These are phyloP conservation scores for Pseudogymnoascus sp. DNA, from an alignment of 2,329 filamentous ascomycete genomes.

Conservation along the genomic window DNA sequence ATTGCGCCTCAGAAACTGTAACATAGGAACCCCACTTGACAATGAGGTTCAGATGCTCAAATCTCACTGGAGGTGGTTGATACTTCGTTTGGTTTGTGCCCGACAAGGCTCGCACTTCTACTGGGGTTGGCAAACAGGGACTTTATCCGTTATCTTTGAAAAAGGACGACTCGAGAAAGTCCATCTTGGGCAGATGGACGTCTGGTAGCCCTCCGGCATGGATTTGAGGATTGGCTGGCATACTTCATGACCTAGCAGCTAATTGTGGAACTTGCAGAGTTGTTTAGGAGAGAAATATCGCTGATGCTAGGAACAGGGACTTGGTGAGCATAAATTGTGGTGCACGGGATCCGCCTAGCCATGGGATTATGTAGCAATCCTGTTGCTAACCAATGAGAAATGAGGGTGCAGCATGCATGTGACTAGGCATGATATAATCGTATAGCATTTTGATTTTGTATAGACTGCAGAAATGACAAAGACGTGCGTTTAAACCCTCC, in stretches of 20 bases:
- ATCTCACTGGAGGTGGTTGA: constrained; percentile 21
- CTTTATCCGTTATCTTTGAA: not conserved
- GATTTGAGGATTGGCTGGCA: not conserved
- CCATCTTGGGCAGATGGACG: not conserved
- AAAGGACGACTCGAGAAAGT: constrained; percentile 7
- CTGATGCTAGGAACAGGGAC: too few relatives aligned
- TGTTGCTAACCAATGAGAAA: too few relatives aligned
- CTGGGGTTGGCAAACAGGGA: not conserved
- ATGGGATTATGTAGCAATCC: too few relatives aligned
- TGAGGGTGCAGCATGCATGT: too few relatives aligned
- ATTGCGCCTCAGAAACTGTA: constrained; percentile 25
- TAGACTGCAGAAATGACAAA: too few relatives aligned
- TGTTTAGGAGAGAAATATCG: too few relatives aligned
- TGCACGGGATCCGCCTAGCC: too few relatives aligned
- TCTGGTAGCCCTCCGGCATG: not conserved
- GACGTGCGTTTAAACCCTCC: too few relatives aligned
- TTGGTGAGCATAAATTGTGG: too few relatives aligned
- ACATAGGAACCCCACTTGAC: constrained; percentile 28
- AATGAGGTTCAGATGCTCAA: constrained; percentile 26
- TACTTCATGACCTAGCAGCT: not conserved
- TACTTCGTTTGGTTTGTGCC: not conserved
- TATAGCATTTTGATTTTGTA: too few relatives aligned
- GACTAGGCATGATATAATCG: too few relatives aligned
- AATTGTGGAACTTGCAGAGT: too few relatives aligned
- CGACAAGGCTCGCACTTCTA: not conserved